A percentile compares a stretch with the other conserved stretches of the same genome.
Conservation (phyloP, 768 basidiomycete genomes). For the Pisolithus microcarpus region DNA sequence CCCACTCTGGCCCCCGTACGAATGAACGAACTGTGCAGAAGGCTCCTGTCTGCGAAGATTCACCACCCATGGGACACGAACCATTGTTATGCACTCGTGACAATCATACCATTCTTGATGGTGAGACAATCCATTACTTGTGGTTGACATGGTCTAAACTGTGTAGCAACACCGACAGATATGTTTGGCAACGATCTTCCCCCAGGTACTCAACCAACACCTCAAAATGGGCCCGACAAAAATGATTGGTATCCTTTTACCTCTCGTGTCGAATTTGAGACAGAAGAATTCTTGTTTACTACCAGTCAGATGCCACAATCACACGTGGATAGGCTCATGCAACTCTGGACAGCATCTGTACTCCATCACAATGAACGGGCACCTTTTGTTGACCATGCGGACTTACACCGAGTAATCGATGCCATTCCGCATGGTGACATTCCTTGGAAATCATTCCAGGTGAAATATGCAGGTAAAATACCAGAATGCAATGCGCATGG, state of each 20-base stretch:
- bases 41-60: neutral
- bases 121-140: neutral
- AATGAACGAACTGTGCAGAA: neutral
- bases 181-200: neutral
- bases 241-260: constrained; percentile 16
- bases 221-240: neutral
- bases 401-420: neutral
- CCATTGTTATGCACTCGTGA: neutral
- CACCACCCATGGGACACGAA: neutral
- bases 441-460: neutral
- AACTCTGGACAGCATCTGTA: constrained; percentile 5
- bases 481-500: neutral
- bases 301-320: constrained; percentile 13
- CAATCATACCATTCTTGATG: neutral
- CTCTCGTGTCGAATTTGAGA: constrained; percentile 11
- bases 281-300: constrained; percentile 11
- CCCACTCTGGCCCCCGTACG: neutral
- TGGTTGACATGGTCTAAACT: neutral
- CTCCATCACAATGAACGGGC: neutral
- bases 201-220: neutral
- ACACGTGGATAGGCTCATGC: constrained; percentile 11
- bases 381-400: neutral
- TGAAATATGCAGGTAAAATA: neutral
- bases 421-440: neutral
- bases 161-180: neutral